Evolutionary conservation across 2,329 filamentous ascomycete genomes (phyloP), one percentile per base, ranked within the genome.

Genomic region (Penicillium expansum): DNA sequence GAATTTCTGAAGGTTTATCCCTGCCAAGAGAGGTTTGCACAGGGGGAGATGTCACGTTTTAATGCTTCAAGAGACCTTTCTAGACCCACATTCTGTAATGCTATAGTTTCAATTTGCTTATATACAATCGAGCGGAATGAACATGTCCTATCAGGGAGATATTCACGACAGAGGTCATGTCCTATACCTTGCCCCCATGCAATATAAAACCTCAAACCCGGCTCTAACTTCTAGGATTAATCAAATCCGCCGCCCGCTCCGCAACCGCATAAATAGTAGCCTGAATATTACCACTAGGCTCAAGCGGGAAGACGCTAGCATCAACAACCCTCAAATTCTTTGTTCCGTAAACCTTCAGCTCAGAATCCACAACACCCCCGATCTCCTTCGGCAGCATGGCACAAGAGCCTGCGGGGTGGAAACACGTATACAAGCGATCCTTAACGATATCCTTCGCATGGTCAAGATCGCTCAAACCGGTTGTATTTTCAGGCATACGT

Each of bases 201-300:
- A 10, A 41, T 41, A 16, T 16, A 24, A 10, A 42, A 16, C 4
- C 13, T 10, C 20, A 6, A 24, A 0, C 14, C 14, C 39, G 7
- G 24, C 13, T 39, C 5, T 22, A 13, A 7, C 11, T 42, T 10
- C 39, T 16, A 24, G 20, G 13, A 10, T 16, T 24, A 5, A 42
- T 69, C 11, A 71, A 49, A 61, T 71, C 71, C 0, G 67, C 65
- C 2, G 66, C 70, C 45, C 67, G 68, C 58, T 73, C 71, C 0
- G 69, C 71, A 22, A 72, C 62, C 4, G 69, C 68, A 68, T 73
- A 78, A n/a, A 75, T 60, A 8, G 70, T 69, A 9, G 69, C 65
- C 60, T 73, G 69, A 16, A 76, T 70, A 64, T 76, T 74, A 2
- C 71, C 72, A 14, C 68, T 63, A 7, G 71, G 70, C 37, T 74